These are phyloP conservation scores for Botrytis elliptica DNA, from an alignment of 2,329 filamentous ascomycete genomes.

Conservation along the genomic window DNA sequence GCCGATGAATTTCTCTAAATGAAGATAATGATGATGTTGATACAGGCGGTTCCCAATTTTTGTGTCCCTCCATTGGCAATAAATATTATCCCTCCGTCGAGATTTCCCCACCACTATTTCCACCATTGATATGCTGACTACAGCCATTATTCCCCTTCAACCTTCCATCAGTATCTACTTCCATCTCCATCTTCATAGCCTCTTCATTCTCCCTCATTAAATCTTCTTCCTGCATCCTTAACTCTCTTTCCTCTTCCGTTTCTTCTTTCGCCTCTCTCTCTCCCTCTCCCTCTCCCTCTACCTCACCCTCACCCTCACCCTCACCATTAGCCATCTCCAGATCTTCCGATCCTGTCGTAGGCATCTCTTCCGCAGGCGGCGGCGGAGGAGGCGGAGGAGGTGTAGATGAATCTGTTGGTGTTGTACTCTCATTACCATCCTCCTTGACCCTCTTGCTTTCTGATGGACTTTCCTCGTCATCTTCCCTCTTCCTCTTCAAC, in stretches of 20 bases:
- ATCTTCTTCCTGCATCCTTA: slow-evolving; percentile 32
- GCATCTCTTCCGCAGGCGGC: slow-evolving; percentile 29
- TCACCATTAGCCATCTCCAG: neutral
- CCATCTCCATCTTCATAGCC: slow-evolving; percentile 36
- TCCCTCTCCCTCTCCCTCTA: neutral
- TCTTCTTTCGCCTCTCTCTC: slow-evolving; percentile 21
- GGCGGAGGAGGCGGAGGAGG: slow-evolving; percentile 37
- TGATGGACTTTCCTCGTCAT: slow-evolving; percentile 35
- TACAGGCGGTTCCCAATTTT: neutral
- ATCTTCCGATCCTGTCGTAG: neutral
- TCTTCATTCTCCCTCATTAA: slow-evolving; percentile 37
- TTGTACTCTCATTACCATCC: slow-evolving; percentile 10
- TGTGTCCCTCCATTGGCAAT: neutral
- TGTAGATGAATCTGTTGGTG: neutral
- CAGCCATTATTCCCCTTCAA: neutral
- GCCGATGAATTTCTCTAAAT: neutral
- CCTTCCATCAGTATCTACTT: slow-evolving; percentile 64
- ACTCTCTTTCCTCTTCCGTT: slow-evolving; percentile 29
- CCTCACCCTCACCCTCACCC: neutral
- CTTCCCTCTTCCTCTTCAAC: slow-evolving; percentile 64
- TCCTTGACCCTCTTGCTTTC: slow-evolving; percentile 37
- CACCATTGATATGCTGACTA: slow-evolving; percentile 2
- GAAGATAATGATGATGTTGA: neutral
- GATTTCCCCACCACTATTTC: neutral
- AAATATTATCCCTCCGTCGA: neutral